These are phyloP conservation scores for Logfia minima DNA, from an alignment of 129 eudicot species.

Conservation along the genomic window DNA sequence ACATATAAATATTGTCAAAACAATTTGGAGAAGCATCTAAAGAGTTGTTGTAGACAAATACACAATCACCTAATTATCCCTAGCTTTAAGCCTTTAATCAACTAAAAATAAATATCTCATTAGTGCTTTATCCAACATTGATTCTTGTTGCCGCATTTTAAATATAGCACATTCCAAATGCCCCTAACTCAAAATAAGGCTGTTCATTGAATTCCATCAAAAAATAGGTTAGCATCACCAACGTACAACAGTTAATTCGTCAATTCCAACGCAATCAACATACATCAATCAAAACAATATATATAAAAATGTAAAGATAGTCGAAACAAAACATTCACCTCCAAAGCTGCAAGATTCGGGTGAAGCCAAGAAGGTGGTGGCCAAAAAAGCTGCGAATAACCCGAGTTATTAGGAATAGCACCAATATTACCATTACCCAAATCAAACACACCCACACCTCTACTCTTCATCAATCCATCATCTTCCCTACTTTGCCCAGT, in stretches of 20 bases:
- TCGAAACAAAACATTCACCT: constrained; percentile 43
- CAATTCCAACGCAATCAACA: neutral
- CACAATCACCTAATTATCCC: neutral
- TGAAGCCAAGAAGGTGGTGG: constrained; percentile 83
- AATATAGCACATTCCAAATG: neutral
- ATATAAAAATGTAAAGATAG: neutral
- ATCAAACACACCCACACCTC: constrained; percentile 72
- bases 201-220: neutral
- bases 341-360: constrained; percentile 40
- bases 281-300: neutral
- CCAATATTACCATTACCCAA: constrained; percentile 76
- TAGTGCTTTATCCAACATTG: neutral
- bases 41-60: neutral
- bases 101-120: neutral
- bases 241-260: neutral
- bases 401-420: constrained; percentile 43
- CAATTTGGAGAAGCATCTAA: neutral
- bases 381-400: constrained; percentile 72
- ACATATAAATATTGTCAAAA: neutral
- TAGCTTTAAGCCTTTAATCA: neutral
- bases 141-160: neutral
- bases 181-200: neutral
- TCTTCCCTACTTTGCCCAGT: constrained; percentile 58
- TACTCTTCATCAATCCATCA: constrained; percentile 55
- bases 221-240: neutral